phyloP scores from a whole-genome alignment of 495 filamentous ascomycete species.

The Chaetomium cochliodes region DNA sequence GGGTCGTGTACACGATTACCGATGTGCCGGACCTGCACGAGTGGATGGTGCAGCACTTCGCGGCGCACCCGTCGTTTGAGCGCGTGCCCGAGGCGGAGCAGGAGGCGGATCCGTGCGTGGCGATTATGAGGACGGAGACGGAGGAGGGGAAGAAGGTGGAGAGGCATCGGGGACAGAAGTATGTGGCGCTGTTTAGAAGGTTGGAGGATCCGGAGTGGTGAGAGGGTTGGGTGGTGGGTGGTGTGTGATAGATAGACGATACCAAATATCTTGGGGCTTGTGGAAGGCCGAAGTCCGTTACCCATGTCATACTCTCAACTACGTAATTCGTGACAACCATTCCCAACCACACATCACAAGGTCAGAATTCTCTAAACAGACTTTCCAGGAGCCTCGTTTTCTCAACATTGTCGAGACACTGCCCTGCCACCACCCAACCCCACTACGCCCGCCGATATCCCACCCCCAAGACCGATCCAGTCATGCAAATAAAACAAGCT shows the following conservation, averaged over 20 bases:
- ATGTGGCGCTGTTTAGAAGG: slow-evolving; percentile 79
- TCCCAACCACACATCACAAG: background rate
- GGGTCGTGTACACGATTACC: slow-evolving; percentile 90
- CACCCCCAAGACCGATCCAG: background rate
- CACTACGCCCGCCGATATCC: background rate
- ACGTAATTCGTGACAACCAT: background rate
- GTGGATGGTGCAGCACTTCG: slow-evolving; percentile 89
- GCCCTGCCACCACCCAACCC: background rate
- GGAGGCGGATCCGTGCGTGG: slow-evolving; percentile 71
- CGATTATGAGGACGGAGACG: slow-evolving; percentile 79
- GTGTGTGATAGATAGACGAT: background rate
- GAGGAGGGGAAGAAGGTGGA: slow-evolving; percentile 98
- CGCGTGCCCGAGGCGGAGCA: slow-evolving; percentile 63
- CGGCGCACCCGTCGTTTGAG: slow-evolving; percentile 65
- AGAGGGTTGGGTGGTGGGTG: background rate
- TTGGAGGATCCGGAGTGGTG: slow-evolving; percentile 62
- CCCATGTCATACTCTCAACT: background rate
- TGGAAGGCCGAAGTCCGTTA: background rate
- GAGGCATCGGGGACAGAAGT: slow-evolving; percentile 84
- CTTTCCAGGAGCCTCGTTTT: background rate
- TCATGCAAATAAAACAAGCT: slow-evolving; percentile 6
- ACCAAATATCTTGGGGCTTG: background rate
- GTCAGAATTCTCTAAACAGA: too few species aligned
- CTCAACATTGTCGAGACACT: background rate
- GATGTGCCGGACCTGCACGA: slow-evolving; percentile 91